Conservation (phyloP, 2,329 filamentous ascomycete genomes). For the Penicillium sp. region DNA sequence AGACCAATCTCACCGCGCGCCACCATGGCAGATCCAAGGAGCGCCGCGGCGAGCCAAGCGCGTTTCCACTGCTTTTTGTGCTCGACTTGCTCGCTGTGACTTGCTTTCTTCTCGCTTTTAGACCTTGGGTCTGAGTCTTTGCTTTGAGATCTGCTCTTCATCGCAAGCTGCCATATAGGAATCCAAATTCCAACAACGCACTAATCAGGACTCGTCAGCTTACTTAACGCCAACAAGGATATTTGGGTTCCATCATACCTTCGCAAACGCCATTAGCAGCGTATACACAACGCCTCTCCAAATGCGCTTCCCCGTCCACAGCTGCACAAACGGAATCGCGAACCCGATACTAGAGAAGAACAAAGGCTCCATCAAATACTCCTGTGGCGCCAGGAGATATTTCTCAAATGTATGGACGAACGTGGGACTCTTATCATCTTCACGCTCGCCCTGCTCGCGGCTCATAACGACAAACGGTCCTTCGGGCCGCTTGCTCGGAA, state of each 20-base stretch:
- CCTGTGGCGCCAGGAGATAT: constrained; percentile 39
- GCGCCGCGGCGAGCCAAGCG: constrained; percentile 25
- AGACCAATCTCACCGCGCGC: constrained; percentile 37
- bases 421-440: constrained; percentile 37
- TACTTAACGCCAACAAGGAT: not conserved
- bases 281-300: constrained; percentile 35
- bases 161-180: constrained; percentile 21
- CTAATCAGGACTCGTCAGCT: constrained; percentile 14
- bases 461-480: constrained; percentile 40
- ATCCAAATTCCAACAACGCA: constrained; percentile 33
- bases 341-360: constrained; percentile 37
- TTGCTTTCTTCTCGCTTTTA: not conserved
- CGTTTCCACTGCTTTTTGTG: not conserved
- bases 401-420: constrained; percentile 44
- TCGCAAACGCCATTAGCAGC: constrained; percentile 33
- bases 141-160: not conserved
- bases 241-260: constrained; percentile 18
- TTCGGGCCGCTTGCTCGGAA: constrained; percentile 39
- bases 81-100: not conserved
- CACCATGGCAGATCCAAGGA: constrained; percentile 37
- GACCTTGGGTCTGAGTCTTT: not conserved
- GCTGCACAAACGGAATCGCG: constrained; percentile 34
- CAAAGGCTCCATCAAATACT: constrained; percentile 35
- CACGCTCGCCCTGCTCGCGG: constrained; percentile 36
- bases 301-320: constrained; percentile 36